Evolutionary conservation across 495 filamentous ascomycete genomes (phyloP), one percentile per base, ranked within the genome.

Genomic region (Annulohypoxylon bovei): DNA sequence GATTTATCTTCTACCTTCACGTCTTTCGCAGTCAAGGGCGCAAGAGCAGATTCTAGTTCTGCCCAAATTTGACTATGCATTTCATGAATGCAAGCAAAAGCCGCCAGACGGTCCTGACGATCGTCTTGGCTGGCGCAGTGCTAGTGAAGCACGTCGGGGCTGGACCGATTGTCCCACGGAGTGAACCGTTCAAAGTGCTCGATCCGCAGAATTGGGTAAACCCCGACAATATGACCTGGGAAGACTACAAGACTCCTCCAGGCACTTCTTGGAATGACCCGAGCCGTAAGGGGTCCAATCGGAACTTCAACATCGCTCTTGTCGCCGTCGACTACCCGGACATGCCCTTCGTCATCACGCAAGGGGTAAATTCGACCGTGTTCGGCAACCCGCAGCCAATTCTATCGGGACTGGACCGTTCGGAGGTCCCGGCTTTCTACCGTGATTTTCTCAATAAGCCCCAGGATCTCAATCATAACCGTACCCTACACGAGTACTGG

Each of bases 401-500:
- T 30, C 61, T 66, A 5, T 75, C 78, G 5, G 62, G 59, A 2
- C 25, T 82, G 0, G 67, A 70, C 33, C 75, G 80, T 33, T 67
- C 75, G 32, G 74, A 79, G 28, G 81, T 83, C 4, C 78, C 81
- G 18, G 62, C 71, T 4, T 83, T 78, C 75, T 83, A 83, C 37
- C 77, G 70, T 11, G 77, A 82, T 54, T 67, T 83, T 2, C 57
- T 82, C 8, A 83, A 83, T 57, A 75, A 56, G 53, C 81, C 81
- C 7, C 68, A 63, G 16, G 80, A 79, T 25, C 72, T 83, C 14
- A 83, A 83, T 62, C 70, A 64, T 18, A 73, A 72, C 5, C 81
- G 79, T 47, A 83, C 81, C 16, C 61, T 83, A 16, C 80, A 83
- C 59, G 80, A 82, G 63, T 83, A 83, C 57, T 83, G 81, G 81